These are phyloP conservation scores for Phytopythium montanum DNA, from an alignment of 352 stramenopile species.

Conservation along the genomic window DNA sequence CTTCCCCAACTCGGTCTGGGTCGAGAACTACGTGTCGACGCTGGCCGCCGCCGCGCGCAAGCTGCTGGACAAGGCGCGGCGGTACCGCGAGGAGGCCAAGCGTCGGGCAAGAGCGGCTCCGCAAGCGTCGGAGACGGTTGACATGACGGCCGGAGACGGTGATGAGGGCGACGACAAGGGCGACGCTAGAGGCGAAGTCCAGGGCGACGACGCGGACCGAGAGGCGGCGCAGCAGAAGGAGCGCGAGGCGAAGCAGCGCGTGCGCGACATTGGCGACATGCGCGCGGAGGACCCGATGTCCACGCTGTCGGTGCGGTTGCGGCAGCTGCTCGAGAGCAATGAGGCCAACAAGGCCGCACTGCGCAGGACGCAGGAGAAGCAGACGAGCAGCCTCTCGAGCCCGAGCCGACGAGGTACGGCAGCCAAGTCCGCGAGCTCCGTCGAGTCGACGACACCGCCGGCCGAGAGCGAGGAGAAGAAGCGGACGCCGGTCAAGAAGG, in stretches of 20 bases:
- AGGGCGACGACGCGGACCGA: neutral
- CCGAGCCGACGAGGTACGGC: slow-evolving; percentile 8
- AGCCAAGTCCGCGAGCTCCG: neutral
- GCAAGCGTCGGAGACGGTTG: neutral
- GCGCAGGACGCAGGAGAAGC: neutral
- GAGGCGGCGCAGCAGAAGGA: neutral
- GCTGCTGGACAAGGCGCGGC: slow-evolving; percentile 21
- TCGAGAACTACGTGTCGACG: slow-evolving; percentile 68
- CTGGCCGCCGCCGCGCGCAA: slow-evolving; percentile 34
- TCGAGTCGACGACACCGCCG: neutral
- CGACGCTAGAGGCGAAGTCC: too few relatives aligned
- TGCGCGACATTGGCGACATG: slow-evolving; percentile 63
- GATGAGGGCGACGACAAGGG: neutral
- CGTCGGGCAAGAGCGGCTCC: neutral
- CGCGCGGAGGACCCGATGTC: slow-evolving; percentile 59
- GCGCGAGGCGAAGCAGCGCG: slow-evolving; percentile 36
- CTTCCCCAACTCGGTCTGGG: slow-evolving; percentile 68
- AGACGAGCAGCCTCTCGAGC: slow-evolving; percentile 1
- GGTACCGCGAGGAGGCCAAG: neutral
- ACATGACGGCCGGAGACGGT: neutral
- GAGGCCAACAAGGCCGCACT: slow-evolving; percentile 8
- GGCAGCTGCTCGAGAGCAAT: slow-evolving; percentile 41
- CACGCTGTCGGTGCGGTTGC: slow-evolving; percentile 25
- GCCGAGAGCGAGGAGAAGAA: neutral
- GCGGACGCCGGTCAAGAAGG: neutral